Base-by-base conservation (phyloP, 192 early-diverging fungal genomes). In the Coemansia umbellata region DNA sequence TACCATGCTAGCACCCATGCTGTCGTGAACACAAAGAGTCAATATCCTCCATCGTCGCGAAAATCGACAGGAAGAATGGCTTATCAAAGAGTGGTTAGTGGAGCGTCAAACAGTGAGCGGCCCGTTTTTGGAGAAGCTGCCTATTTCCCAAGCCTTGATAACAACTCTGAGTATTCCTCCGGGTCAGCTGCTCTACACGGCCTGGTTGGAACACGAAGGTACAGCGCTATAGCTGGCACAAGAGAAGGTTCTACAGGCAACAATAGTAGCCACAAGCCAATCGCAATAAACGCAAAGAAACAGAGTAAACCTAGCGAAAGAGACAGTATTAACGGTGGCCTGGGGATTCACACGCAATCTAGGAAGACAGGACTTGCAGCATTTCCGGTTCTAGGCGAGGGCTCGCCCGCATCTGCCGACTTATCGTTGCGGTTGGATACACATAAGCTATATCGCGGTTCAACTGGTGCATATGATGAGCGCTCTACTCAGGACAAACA, bases 301-400 rank as follows among this genome's bases (percentile, higher is more conserved):
- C 24, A 15, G 32, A 37, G 31, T 41, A 51, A 40, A 4, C 36
- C 26, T 15, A 13, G 31, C 7, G 58, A 43, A 26, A 50, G 24
- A 3, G 44, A 48, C n/a, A 45, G 43, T 15, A 39, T 15, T 4
- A 31, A 43, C 19, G 31, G 53, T 5, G 13, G 19, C 13, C 2
- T 10, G 32, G 32, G 19, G 11, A 19, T 4, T 27, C 45, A 47
- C 15, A 47, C 22, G 31, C 60, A 50, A 18, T 1, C n/a, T 11
- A 19, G 21, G 23, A 41, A 32, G n/a, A 10, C 35, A 0, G 66
- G 50, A 0, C 59, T 69, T 49, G 52, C 69, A 3, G 50, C 40
- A 19, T 71, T 64, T 37, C 68, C 69, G 17, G 48, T 53, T 19
- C 53, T 71, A 3, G 57, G 56, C 8, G 61, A 55, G 5, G 37